phyloP scores from a whole-genome alignment of 129 eudicot genomes.

The Solidago caesia region DNA sequence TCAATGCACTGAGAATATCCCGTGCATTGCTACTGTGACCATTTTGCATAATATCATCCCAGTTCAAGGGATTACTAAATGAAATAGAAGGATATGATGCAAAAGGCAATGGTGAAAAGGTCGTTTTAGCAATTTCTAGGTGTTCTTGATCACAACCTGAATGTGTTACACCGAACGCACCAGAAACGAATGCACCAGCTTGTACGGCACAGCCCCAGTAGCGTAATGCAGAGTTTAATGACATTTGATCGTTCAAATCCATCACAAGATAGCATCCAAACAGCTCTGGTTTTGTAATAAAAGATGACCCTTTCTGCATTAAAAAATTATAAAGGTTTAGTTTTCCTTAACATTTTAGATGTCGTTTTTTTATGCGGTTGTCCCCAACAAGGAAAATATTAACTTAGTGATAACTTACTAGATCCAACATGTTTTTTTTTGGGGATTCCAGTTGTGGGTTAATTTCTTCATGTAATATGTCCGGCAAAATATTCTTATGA shows the following conservation, averaged over 20 bases:
- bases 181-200: constrained; percentile 82
- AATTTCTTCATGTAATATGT: constrained; percentile 10
- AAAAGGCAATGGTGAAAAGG: constrained; percentile 73
- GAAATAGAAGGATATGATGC: constrained; percentile 52
- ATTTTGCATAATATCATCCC: constrained; percentile 57
- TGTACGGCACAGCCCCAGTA: constrained; percentile 92
- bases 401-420: background rate
- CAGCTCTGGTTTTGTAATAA: constrained; percentile 57
- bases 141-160: constrained; percentile 32
- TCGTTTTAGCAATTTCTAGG: constrained; percentile 39
- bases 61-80: constrained; percentile 34
- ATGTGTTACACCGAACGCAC: constrained; percentile 65
- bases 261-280: constrained; percentile 83
- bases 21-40: constrained; percentile 41
- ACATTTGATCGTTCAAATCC: constrained; percentile 52
- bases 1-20: constrained; percentile 38
- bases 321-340: constrained; percentile 1
- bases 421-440: background rate
- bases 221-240: constrained; percentile 71
- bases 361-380: background rate
- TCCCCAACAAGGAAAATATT: background rate
- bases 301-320: constrained; percentile 72
- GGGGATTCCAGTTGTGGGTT: background rate
- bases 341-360: background rate
- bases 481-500: background rate